Percentiles rank a stretch among this genome's conserved stretches.
These are phyloP conservation scores for Acanthamoeba royreba DNA, from an alignment of 208 protist species.

Conservation along the genomic window DNA sequence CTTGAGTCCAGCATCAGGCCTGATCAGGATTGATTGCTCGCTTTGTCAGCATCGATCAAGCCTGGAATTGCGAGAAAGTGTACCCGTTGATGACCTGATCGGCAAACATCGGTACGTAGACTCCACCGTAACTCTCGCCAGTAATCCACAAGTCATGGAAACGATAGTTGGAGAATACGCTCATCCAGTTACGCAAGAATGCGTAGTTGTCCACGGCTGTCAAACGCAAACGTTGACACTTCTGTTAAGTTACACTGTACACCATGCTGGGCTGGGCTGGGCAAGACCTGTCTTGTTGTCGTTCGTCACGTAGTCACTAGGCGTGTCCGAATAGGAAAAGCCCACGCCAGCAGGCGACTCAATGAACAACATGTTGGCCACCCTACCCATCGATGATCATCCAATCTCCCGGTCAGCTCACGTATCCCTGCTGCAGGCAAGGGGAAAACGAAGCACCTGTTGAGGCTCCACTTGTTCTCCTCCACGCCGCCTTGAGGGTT, in stretches of 20 bases:
- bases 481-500: conserved; percentile 45
- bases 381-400: not conserved
- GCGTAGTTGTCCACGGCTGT: conserved; percentile 57
- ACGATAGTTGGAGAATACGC: conserved; percentile 58
- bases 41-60: too few relatives aligned
- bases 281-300: not conserved
- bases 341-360: conserved; percentile 64
- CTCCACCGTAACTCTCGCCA: conserved; percentile 66
- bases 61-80: too few relatives aligned
- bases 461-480: conserved; percentile 42
- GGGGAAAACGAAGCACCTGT: not conserved
- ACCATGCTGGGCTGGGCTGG: too few relatives aligned
- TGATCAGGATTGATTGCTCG: not conserved
- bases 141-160: conserved; percentile 61
- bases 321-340: conserved; percentile 57
- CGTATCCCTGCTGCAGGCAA: too few relatives aligned
- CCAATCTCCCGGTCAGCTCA: too few relatives aligned
- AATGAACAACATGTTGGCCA: conserved; percentile 68
- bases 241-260: too few relatives aligned
- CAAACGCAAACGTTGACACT: too few relatives aligned
- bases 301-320: conserved; percentile 40
- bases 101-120: conserved; percentile 22
- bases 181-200: conserved; percentile 41
- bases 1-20: not conserved
- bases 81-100: conserved; percentile 31